Evolutionary conservation across 768 basidiomycete species (phyloP), one percentile per base, ranked within the genome.

Genomic region (Termitomyces sp.): DNA sequence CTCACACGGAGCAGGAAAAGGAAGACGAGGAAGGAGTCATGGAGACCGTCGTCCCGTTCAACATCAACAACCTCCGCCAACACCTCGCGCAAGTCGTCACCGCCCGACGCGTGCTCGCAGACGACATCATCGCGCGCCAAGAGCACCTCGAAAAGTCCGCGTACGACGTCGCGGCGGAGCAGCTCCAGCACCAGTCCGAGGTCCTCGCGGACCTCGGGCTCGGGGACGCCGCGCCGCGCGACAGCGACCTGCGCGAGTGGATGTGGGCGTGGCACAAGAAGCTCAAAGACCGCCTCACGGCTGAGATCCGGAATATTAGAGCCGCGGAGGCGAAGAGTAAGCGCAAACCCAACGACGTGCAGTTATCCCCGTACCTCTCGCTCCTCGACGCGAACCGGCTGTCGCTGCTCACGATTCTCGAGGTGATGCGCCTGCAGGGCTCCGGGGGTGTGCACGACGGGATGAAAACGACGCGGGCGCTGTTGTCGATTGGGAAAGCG

Each of bases 251-350:
- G 28, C 85, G 86, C 63, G 70, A 73, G 43, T 89, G 88, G 89
- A 92, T 96, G 90, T 93, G 89, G 88, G 75, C 82, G 7, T 96
- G 93, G 93, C 88, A 93, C 66, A 66, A 72, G 18, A 79, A 80
- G 61, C 77, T 95, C n/a, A 71, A 77, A 32, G 68, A 50, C 4
- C 76, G 83, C 5, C 70, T 89, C 5, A 75, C 77, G 55, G 66
- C 71, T 0, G 86, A 87, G 63, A 80, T 89, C 23, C 67, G 71
- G 13, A 72, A 72, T 9, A 78, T 89, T 18, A 57, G 72, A 2
- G 61, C 67, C 14, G 63, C 72, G 9, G 84, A 83, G 62, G 56
- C 49, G 38, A 33, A 58, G 13, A 18, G 1, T 0, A 4, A 16
- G 16, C 36, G 23, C 49, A 50, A 50, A 1, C 0, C 26, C 0